These are phyloP conservation scores for Kalaharituber pfeilii DNA, from an alignment of 2,329 filamentous ascomycete genomes.

Conservation along the genomic window DNA sequence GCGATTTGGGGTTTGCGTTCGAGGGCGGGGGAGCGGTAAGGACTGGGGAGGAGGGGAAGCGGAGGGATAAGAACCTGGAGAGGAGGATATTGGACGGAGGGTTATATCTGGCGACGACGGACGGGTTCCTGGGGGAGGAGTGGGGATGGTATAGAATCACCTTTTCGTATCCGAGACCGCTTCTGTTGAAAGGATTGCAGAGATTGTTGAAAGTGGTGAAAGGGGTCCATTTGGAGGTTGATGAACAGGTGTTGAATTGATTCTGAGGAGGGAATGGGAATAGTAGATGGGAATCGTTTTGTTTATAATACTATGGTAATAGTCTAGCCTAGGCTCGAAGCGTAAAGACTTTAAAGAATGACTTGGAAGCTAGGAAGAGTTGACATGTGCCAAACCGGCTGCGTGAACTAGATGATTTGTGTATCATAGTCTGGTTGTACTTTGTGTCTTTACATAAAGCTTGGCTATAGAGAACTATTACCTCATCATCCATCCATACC, in stretches of 20 bases:
- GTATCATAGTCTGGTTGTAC: too few relatives aligned
- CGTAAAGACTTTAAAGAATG: not conserved
- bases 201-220: not conserved
- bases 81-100: slow-evolving; percentile 26
- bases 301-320: too few relatives aligned
- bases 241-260: not conserved
- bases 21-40: slow-evolving; percentile 10
- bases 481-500: too few relatives aligned
- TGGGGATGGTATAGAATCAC: slow-evolving; percentile 28
- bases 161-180: not conserved
- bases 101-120: slow-evolving; percentile 27
- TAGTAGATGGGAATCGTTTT: not conserved
- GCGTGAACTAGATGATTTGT: too few relatives aligned
- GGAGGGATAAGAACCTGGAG: slow-evolving; percentile 24
- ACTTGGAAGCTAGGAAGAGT: not conserved
- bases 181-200: not conserved
- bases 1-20: slow-evolving; percentile 29
- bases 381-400: too few relatives aligned
- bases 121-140: slow-evolving; percentile 27
- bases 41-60: slow-evolving; percentile 7
- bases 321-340: too few relatives aligned
- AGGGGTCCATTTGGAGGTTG: not conserved
- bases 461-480: too few relatives aligned
- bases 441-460: too few relatives aligned
- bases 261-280: not conserved